Percentiles rank a stretch among this genome's conserved stretches.
phyloP scores from a whole-genome alignment of 306 rosid genomes.

The Sicyos edulis region DNA sequence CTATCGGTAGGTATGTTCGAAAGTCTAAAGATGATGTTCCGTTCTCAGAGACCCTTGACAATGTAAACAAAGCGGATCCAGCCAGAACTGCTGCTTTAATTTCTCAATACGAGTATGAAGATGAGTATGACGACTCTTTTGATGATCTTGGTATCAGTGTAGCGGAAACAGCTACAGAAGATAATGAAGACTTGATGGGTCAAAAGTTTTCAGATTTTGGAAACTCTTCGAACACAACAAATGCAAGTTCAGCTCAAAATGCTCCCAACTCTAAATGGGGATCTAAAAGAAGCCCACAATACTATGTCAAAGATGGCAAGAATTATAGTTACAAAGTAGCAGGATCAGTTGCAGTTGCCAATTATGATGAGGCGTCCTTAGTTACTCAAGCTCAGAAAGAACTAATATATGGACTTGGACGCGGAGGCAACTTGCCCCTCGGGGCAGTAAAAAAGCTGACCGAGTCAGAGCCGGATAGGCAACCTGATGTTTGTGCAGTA shows the following conservation, averaged over 20 bases:
- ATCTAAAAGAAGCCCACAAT: constrained; percentile 77
- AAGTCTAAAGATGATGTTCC: constrained; percentile 52
- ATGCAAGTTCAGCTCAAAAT: constrained; percentile 38
- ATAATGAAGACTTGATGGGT: constrained; percentile 40
- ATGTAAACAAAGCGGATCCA: constrained; percentile 35
- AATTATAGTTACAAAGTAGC: constrained; percentile 94
- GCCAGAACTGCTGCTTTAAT: constrained; percentile 45
- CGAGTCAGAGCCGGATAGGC: constrained; percentile 45
- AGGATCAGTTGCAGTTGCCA: constrained; percentile 84
- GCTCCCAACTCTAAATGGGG: constrained; percentile 75
- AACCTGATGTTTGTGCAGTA: constrained; percentile 31
- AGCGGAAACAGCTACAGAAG: constrained; percentile 69
- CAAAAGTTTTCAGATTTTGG: constrained; percentile 31
- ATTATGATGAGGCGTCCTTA: constrained; percentile 65
- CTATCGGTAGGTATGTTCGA: constrained; percentile 69
- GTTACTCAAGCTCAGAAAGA: constrained; percentile 55
- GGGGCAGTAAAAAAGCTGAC: constrained; percentile 75
- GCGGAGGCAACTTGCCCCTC: constrained; percentile 88
- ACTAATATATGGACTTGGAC: constrained; percentile 84
- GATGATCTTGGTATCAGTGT: constrained; percentile 93
- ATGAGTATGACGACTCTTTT: constrained; percentile 92
- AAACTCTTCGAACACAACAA: constrained; percentile 36
- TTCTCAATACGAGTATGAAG: constrained; percentile 84
- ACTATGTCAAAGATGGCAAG: constrained; percentile 92
- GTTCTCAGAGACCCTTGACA: constrained; percentile 45